Conservation (phyloP, 169 alveolate species). For the Cyclospora cayetanensis region DNA sequence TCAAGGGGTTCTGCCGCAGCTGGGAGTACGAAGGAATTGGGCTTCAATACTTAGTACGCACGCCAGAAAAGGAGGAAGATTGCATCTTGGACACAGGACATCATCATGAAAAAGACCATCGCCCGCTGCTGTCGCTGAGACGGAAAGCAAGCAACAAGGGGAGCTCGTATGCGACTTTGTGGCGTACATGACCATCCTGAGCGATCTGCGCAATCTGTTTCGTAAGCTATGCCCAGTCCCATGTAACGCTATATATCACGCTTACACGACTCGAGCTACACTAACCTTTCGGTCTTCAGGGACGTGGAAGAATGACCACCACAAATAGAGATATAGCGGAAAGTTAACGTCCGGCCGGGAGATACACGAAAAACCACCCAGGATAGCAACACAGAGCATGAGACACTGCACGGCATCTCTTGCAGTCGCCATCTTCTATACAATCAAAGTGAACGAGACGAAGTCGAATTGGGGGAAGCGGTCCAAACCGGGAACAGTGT, state of each 20-base stretch:
- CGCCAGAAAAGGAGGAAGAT: constrained; percentile 61
- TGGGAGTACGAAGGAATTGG: too few species aligned
- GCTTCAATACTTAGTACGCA: too few species aligned
- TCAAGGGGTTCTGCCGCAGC: too few species aligned
- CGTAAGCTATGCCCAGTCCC: neutral
- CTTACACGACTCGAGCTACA: neutral
- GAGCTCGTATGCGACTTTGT: neutral
- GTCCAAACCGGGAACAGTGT: too few species aligned
- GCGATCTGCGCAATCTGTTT: neutral
- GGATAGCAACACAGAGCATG: constrained; percentile 50
- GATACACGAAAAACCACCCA: constrained; percentile 60
- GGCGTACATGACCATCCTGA: too few species aligned
- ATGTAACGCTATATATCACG: neutral
- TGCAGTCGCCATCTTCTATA: constrained; percentile 67
- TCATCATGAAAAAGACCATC: constrained; percentile 58
- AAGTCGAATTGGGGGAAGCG: too few species aligned
- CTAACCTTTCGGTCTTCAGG: constrained; percentile 70
- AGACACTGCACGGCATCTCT: constrained; percentile 61
- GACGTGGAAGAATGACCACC: constrained; percentile 66
- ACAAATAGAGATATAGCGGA: constrained; percentile 58
- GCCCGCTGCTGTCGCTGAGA: constrained; percentile 62
- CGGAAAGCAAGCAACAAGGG: neutral
- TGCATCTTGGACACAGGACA: constrained; percentile 52
- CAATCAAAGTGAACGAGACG: too few species aligned
- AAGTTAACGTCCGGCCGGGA: constrained; percentile 59